Evolutionary conservation across 73 alveolate species (phyloP).

Genomic region (Urostyla sp.): DNA sequence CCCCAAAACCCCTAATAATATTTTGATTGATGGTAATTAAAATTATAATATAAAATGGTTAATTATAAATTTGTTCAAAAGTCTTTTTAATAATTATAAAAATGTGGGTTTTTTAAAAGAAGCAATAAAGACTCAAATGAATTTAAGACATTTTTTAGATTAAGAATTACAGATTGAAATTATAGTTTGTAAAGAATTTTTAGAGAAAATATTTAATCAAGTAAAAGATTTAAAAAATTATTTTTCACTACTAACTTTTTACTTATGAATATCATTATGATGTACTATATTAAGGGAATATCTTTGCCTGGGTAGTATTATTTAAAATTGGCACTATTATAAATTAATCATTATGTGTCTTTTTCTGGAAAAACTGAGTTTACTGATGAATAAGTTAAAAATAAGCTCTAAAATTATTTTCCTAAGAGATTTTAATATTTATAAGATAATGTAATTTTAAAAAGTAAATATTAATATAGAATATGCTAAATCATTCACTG

Average conservation of each 20-base stretch:
- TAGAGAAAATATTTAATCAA: not conserved
- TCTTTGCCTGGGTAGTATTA: constrained; percentile 33
- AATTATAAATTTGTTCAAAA: not conserved
- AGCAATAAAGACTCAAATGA: constrained; percentile 4
- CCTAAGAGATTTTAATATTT: constrained; percentile 18
- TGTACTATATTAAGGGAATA: not conserved
- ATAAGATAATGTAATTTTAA: not conserved
- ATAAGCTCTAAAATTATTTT: not conserved
- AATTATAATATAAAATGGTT: not conserved
- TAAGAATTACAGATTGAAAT: constrained; percentile 22
- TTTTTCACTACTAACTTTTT: not conserved
- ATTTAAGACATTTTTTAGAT: constrained; percentile 20
- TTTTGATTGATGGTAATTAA: not conserved
- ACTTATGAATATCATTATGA: not conserved
- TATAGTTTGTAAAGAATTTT: not conserved
- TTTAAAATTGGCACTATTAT: not conserved
- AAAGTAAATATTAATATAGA: not conserved
- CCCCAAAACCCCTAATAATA: too few species aligned
- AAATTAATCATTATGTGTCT: not conserved
- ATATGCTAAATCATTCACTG: constrained; percentile 2
- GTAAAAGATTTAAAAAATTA: not conserved
- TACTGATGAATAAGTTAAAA: not conserved
- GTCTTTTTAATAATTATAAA: not conserved
- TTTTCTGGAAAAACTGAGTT: not conserved
- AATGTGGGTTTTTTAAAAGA: not conserved